phyloP scores from a whole-genome alignment of 345 rosid genomes.

The Arabidopsis arenosa region DNA sequence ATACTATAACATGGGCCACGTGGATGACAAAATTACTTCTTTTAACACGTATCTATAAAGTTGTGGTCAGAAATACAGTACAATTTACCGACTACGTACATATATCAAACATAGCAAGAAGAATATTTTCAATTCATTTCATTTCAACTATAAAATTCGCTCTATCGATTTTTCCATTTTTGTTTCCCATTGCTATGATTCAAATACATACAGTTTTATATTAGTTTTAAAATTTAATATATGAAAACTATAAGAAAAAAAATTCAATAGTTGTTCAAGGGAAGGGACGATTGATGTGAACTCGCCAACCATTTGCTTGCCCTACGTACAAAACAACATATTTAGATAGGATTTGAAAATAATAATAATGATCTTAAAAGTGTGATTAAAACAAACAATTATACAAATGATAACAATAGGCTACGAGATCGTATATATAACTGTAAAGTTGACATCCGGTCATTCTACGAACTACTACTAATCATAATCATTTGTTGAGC shows the following conservation, averaged over 20 bases:
- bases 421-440: too few relatives aligned
- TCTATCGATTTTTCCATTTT: neutral
- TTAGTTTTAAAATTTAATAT: neutral
- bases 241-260: too few relatives aligned
- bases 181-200: neutral
- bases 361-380: neutral
- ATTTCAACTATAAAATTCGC: neutral
- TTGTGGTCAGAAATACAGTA: conserved; percentile 30
- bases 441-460: neutral
- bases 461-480: conserved; percentile 8
- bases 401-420: too few relatives aligned
- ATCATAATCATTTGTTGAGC: neutral
- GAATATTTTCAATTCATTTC: neutral
- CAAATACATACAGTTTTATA: neutral
- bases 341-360: neutral
- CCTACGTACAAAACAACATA: too few relatives aligned
- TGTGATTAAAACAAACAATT: neutral
- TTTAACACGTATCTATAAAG: conserved; percentile 17
- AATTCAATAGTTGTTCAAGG: neutral
- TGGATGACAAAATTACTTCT: conserved; percentile 6
- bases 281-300: conserved; percentile 1
- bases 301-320: too few relatives aligned
- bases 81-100: conserved; percentile 15
- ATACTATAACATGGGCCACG: conserved; percentile 44
- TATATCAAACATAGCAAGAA: neutral